Percentiles rank a stretch among this genome's conserved stretches.
Evolutionary conservation across 352 stramenopile species (phyloP).

Genomic region (Bremia lactucae): DNA sequence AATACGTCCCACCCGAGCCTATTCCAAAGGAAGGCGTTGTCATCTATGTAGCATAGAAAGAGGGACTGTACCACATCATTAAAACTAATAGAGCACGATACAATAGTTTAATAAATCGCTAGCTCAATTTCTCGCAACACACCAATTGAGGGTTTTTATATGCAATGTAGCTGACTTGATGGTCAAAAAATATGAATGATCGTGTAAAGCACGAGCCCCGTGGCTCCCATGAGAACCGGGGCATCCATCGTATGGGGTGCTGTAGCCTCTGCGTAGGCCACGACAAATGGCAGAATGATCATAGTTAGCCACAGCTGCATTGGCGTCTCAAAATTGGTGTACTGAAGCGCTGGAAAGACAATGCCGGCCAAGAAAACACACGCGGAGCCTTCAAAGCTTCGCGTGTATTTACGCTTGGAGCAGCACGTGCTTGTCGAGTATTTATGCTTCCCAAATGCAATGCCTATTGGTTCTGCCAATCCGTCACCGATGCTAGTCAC

Average conservation of each 20-base stretch:
- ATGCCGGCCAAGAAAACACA: conserved; percentile 77
- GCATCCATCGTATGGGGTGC: conserved; percentile 82
- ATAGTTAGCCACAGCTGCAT: conserved; percentile 71
- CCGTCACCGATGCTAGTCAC: conserved; percentile 77
- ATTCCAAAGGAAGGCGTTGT: conserved; percentile 10
- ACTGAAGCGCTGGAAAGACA: conserved; percentile 77
- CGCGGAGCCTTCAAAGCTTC: conserved; percentile 62
- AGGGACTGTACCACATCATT: no score
- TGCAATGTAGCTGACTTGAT: conserved; percentile 6
- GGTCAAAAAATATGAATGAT: conserved; percentile 66
- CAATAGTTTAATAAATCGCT: conserved; percentile 18
- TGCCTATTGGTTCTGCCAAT: conserved; percentile 63
- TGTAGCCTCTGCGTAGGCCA: conserved; percentile 75
- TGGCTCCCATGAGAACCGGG: conserved; percentile 75
- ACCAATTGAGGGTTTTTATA: conserved; percentile 6
- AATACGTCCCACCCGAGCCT: conserved; percentile 16
- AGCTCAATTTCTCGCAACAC: conserved; percentile 15
- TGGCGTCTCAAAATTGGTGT: conserved; percentile 58
- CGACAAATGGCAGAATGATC: conserved; percentile 70
- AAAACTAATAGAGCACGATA: conserved; percentile 1
- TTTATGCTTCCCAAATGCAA: conserved; percentile 76
- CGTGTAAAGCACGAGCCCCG: conserved; percentile 65
- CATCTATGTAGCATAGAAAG: conserved; percentile 24
- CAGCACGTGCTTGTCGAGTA: conserved; percentile 74
- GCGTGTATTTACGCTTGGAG: conserved; percentile 71